Conservation (phyloP, 2,329 filamentous ascomycete genomes). For the Hypomyces rosellus region DNA sequence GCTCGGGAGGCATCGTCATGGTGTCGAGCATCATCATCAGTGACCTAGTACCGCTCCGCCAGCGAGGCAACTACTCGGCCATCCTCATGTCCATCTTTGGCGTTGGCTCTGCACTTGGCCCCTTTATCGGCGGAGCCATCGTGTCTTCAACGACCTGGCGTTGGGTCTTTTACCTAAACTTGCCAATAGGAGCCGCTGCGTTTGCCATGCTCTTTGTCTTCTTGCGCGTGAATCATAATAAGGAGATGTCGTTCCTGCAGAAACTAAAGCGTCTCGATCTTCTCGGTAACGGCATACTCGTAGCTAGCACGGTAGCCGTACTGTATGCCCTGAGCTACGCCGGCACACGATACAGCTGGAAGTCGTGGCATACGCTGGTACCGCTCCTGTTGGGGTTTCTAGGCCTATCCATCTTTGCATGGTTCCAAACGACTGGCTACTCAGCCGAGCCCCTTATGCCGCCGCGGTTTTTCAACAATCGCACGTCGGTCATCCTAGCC, state of each 20-base stretch:
- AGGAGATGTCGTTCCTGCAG: neutral
- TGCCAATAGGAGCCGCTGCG: conserved; percentile 28
- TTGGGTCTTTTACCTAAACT: conserved; percentile 41
- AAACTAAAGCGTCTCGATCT: conserved; percentile 28
- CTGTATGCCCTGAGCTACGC: conserved; percentile 32
- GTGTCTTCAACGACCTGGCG: conserved; percentile 30
- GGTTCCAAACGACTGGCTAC: conserved; percentile 4
- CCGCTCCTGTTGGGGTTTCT: conserved; percentile 36
- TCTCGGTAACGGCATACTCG: conserved; percentile 33
- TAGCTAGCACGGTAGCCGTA: conserved; percentile 24
- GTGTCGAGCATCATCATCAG: conserved; percentile 27
- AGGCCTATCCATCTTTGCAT: conserved; percentile 19
- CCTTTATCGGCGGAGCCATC: conserved; percentile 26
- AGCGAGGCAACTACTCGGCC: conserved; percentile 37
- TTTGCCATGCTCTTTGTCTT: conserved; percentile 16
- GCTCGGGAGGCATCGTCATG: conserved; percentile 24
- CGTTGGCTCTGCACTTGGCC: conserved; percentile 30
- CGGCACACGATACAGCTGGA: conserved; percentile 35
- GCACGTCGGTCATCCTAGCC: conserved; percentile 11
- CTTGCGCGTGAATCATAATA: conserved; percentile 27
- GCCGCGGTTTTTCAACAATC: conserved; percentile 11
- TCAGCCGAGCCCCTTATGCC: conserved; percentile 13
- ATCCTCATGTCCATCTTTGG: conserved; percentile 26
- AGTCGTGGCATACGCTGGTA: conserved; percentile 26
- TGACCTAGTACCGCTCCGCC: conserved; percentile 44